Conservation (phyloP, 306 rosid genomes). For the Corylus avellana region DNA sequence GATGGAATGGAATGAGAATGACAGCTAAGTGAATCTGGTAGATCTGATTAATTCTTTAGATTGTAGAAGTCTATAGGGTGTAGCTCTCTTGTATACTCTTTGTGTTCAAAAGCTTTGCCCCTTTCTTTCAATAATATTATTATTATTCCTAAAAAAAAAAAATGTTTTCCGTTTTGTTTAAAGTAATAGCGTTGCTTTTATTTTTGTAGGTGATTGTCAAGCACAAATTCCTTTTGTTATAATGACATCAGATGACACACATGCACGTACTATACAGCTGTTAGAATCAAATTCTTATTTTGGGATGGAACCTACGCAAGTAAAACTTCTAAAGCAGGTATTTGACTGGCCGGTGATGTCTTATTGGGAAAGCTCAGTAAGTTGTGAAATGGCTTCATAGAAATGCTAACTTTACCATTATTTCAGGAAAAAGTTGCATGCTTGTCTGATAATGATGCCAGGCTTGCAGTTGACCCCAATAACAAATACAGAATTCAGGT, state of each 20-base stretch:
- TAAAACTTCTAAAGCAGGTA: constrained; percentile 95
- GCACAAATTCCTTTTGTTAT: constrained; percentile 71
- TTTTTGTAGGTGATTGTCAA: constrained; percentile 52
- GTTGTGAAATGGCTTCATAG: constrained; percentile 19
- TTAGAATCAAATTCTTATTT: constrained; percentile 82
- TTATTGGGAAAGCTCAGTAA: constrained; percentile 15
- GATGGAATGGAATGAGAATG: not conserved
- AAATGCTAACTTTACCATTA: constrained; percentile 11
- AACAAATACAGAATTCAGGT: constrained; percentile 93
- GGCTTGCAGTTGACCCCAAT: constrained; percentile 79
- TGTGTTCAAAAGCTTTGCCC: too few species aligned
- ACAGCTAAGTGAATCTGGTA: too few species aligned
- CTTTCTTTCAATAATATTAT: too few species aligned
- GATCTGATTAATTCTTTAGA: too few species aligned
- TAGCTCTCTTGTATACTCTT: too few species aligned
- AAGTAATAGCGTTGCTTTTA: constrained; percentile 26
- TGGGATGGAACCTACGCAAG: constrained; percentile 91
- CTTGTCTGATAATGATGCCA: constrained; percentile 90
- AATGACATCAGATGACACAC: constrained; percentile 98
- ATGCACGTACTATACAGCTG: constrained; percentile 66
- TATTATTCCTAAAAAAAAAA: too few species aligned
- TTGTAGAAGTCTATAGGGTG: too few species aligned
- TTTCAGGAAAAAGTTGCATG: constrained; percentile 98
- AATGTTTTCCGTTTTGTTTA: constrained; percentile 17
- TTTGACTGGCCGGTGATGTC: constrained; percentile 12